A percentile compares a stretch with the other conserved stretches of the same genome.
Evolutionary conservation across 1,284 basidiomycete genomes (phyloP).

Genomic region (Lentinus polychrous): DNA sequence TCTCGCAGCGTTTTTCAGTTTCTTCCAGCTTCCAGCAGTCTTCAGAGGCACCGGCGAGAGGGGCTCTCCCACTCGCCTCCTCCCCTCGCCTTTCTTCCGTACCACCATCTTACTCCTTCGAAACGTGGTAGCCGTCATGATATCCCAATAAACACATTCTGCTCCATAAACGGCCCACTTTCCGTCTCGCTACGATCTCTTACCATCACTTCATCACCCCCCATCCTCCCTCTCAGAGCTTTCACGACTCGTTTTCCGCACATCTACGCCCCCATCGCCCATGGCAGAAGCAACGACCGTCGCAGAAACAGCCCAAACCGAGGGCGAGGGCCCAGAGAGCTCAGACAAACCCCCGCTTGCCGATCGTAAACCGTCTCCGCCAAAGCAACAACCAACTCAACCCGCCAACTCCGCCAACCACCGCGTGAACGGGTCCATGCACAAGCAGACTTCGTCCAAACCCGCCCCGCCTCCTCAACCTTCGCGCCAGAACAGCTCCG

Average conservation of each 20-base stretch:
- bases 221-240: slow-evolving; percentile 9
- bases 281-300: slow-evolving; percentile 13
- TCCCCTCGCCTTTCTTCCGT: slow-evolving; percentile 14
- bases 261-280: slow-evolving; percentile 11
- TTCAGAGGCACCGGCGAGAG: slow-evolving; percentile 24
- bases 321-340: slow-evolving; percentile 49
- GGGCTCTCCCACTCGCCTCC: slow-evolving; percentile 25
- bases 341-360: slow-evolving; percentile 51
- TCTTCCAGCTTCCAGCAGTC: slow-evolving; percentile 6
- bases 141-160: slow-evolving; percentile 27
- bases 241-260: slow-evolving; percentile 8
- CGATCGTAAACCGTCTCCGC: slow-evolving; percentile 17
- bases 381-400: slow-evolving; percentile 7
- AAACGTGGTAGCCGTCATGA: slow-evolving; percentile 27
- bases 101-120: slow-evolving; percentile 11
- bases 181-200: slow-evolving; percentile 8
- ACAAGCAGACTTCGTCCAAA: slow-evolving; percentile 12
- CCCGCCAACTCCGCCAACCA: slow-evolving; percentile 13
- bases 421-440: slow-evolving; percentile 18
- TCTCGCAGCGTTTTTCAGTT: neutral
- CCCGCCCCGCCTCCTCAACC: slow-evolving; percentile 5
- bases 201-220: slow-evolving; percentile 9
- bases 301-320: slow-evolving; percentile 41
- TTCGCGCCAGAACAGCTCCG: slow-evolving; percentile 11
- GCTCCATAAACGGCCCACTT: slow-evolving; percentile 14